Evolutionary conservation across 495 filamentous ascomycete species (phyloP).

Genomic region (Penicillium pancosmium): DNA sequence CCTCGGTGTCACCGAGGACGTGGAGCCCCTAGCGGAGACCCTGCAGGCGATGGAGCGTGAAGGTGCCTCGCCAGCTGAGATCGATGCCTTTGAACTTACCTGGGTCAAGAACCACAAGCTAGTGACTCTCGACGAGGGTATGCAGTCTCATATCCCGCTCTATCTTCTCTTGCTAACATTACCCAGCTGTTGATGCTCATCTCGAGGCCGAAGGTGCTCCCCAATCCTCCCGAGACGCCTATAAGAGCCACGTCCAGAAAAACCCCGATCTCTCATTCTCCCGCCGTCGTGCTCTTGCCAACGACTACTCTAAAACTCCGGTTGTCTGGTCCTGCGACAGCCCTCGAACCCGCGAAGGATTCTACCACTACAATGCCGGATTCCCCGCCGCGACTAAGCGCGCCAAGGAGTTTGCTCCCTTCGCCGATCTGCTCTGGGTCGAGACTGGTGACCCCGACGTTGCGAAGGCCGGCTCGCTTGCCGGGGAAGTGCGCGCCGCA

Average conservation of each 20-base stretch:
- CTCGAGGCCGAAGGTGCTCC: slow-evolving; percentile 63
- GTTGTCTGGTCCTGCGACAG: slow-evolving; percentile 88
- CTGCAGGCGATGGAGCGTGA: slow-evolving; percentile 85
- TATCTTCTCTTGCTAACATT: slow-evolving; percentile 20
- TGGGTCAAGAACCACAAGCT: slow-evolving; percentile 90
- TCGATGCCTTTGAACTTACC: slow-evolving; percentile 80
- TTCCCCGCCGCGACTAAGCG: slow-evolving; percentile 90
- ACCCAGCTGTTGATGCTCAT: slow-evolving; percentile 69
- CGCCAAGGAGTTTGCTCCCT: slow-evolving; percentile 86
- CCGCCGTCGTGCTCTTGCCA: slow-evolving; percentile 71
- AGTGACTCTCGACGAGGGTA: slow-evolving; percentile 88
- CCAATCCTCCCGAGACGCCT: slow-evolving; percentile 64
- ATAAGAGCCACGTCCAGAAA: slow-evolving; percentile 58
- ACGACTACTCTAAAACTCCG: slow-evolving; percentile 61
- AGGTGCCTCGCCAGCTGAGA: slow-evolving; percentile 76
- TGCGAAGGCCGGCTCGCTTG: slow-evolving; percentile 71
- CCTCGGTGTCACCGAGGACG: slow-evolving; percentile 73
- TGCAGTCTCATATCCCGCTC: not conserved
- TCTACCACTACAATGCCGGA: slow-evolving; percentile 92
- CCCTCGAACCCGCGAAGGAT: slow-evolving; percentile 91
- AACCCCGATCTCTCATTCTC: slow-evolving; percentile 76
- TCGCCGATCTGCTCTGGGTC: slow-evolving; percentile 94
- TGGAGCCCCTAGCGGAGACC: slow-evolving; percentile 80
- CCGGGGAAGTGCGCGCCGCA: slow-evolving; percentile 65
- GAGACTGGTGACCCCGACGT: slow-evolving; percentile 91